Base-by-base conservation (phyloP, 192 early-diverging fungal genomes). In the Coemansia sp. region DNA sequence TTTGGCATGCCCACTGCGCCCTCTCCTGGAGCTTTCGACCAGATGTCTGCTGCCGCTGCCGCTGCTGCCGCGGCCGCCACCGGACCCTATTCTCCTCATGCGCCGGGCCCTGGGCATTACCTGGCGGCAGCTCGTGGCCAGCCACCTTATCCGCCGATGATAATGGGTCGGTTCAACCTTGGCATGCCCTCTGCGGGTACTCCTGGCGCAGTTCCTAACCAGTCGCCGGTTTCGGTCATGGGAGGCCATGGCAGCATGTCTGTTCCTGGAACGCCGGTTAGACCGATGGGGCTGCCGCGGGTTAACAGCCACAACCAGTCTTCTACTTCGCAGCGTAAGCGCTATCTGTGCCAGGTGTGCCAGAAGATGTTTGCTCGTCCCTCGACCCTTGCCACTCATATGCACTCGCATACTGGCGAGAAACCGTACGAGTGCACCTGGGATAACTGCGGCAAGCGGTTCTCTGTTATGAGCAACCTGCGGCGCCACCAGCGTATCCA, bases 361-460 rank as follows among this genome's bases (percentile, higher is more conserved):
- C 39, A 65, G 23, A 92, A 90, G 47, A 57, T 59, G 16, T 92
- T 92, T 49, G 82, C 87, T 3, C 82, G 90, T 24, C 90, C 90
- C 0, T 87, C 85, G 7, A 86, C 88, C 0, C 61, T 90, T 3
- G 68, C 83, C 2, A 88, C 87, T 24, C 90, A 90, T 60, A 86
- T 84, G 19, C 83, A 84, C 61, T 87, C 88, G 0, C 90, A 92
- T 47, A 91, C 90, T 5, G 89, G 89, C 1, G 89, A 92, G 61
- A 87, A 87, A 48, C 90, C 90, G 1, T 84, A 87, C 68, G 72
- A 82, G 20, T 92, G 90, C 54, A 61, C 64, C 0, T 62, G 58
- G n/a, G 51, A 60, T 13, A 72, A 86, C 4, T 92, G 90, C 65
- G 81, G 78, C 6, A 83, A 86, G 30, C 71, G 79, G 32, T 92